Base-by-base conservation (phyloP, 2,329 filamentous ascomycete species). In the Raffaelea ambrosiae region DNA sequence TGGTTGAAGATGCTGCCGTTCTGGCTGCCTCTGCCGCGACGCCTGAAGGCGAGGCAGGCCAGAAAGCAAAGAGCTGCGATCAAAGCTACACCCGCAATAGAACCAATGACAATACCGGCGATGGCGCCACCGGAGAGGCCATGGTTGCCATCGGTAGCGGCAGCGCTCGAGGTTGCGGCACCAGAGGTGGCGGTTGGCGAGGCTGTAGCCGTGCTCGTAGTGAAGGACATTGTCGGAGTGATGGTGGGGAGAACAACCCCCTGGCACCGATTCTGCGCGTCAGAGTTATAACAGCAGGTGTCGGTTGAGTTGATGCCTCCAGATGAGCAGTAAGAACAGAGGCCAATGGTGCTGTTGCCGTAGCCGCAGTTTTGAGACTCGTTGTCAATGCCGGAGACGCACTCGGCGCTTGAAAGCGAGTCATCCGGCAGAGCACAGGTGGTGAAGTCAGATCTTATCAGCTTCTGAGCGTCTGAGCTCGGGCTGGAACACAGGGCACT, bases 251-350 rank as follows among this genome's bases (percentile, higher is more conserved):
- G 71, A 22, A 77, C 72, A n/a, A 98, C 86, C 44, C 79, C 78
- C 44, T 77, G 68, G 63, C 93, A 98, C 53, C 82, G 78, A 22
- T 69, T 68, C 50, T 87, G 77, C n/a, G 84, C 83, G 52, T 88
- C 74, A 5, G 90, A 82, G 58, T 81, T 88, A 59, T 89, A 84
- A 65, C 93, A 98, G 71, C 93, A 98, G 3, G 90, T 94, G 63
- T 97, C 91, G 44, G 91, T 97, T 10, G 88, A 85, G 66, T 97
- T 97, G 53, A 83, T 79, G 23, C 90, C 89, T 57, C 86, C 91
- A 7, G 81, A 74, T 39, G 79, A 76, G 65, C 93, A 98, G 65
- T 93, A 96, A 4, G 83, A 81, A 69, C 93, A 98, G 33, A 98
- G 73, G 3, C 90, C 89, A 48, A 83, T 63, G 8, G 76, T 80